Percentiles rank a stretch among this genome's conserved stretches.
phyloP scores from a whole-genome alignment of 2,329 filamentous ascomycete species.

The Paraphoma chrysanthemicola region DNA sequence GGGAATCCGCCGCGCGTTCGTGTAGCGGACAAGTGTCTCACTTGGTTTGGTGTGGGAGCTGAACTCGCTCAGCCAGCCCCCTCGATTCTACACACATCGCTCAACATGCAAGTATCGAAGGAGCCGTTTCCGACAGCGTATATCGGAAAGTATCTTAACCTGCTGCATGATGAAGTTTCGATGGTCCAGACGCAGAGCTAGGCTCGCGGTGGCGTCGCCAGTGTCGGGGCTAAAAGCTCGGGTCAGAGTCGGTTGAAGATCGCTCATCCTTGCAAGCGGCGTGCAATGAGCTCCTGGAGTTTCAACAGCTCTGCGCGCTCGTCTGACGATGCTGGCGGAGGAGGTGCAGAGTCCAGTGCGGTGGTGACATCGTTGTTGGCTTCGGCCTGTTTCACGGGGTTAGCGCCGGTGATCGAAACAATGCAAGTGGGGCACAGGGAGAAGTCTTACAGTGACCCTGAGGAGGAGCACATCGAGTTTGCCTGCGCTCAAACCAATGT shows the following conservation, averaged over 20 bases:
- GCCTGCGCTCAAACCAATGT: slow-evolving; percentile 56
- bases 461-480: slow-evolving; percentile 61
- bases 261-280: slow-evolving; percentile 34
- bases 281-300: slow-evolving; percentile 42
- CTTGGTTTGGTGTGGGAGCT: slow-evolving; percentile 17
- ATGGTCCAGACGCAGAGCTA: slow-evolving; percentile 26
- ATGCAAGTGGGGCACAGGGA: slow-evolving; percentile 29
- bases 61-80: slow-evolving; percentile 11
- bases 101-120: neutral
- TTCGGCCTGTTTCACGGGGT: slow-evolving; percentile 49
- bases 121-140: slow-evolving; percentile 4
- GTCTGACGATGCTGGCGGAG: slow-evolving; percentile 27
- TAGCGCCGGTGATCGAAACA: slow-evolving; percentile 43
- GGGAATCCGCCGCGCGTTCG: slow-evolving; percentile 20
- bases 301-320: slow-evolving; percentile 41
- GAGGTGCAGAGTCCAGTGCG: slow-evolving; percentile 36
- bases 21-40: slow-evolving; percentile 21
- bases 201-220: slow-evolving; percentile 22
- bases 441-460: slow-evolving; percentile 66
- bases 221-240: slow-evolving; percentile 24
- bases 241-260: slow-evolving; percentile 15
- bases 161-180: slow-evolving; percentile 18
- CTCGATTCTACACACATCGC: neutral
- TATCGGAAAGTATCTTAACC: slow-evolving; percentile 7
- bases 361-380: slow-evolving; percentile 44